A percentile compares a stretch with the other conserved stretches of the same genome.
Evolutionary conservation across 768 basidiomycete genomes (phyloP).

Genomic region (Kockovaella imperatae): DNA sequence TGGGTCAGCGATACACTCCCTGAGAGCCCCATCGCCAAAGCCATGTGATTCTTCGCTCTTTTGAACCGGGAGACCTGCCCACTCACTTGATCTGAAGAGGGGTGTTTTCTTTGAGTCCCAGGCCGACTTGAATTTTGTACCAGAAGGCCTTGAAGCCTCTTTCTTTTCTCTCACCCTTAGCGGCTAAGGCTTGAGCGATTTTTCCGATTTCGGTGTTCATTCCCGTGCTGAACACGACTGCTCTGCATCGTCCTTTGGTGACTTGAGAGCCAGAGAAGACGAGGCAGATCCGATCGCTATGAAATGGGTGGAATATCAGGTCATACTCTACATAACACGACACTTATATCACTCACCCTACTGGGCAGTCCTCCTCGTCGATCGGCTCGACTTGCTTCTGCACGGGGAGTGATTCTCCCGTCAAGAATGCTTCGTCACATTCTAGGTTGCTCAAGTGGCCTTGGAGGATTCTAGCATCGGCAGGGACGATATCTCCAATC

Average conservation of each 20-base stretch:
- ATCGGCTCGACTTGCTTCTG: constrained; percentile 45
- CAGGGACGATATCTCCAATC: constrained; percentile 48
- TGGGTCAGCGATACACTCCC: constrained; percentile 32
- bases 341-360: constrained; percentile 19
- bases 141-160: constrained; percentile 49
- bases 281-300: constrained; percentile 36
- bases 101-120: constrained; percentile 47
- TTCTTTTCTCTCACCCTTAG: constrained; percentile 38
- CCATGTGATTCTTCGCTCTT: neutral
- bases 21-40: too few species aligned
- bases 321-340: neutral
- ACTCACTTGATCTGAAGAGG: constrained; percentile 49
- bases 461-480: constrained; percentile 48
- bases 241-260: constrained; percentile 52
- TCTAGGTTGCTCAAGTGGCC: constrained; percentile 49
- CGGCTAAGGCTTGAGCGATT: constrained; percentile 44
- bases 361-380: constrained; percentile 37
- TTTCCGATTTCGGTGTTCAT: constrained; percentile 53
- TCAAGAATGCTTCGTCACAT: constrained; percentile 52
- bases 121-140: constrained; percentile 50
- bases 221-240: constrained; percentile 51
- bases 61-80: constrained; percentile 9
- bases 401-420: constrained; percentile 54
- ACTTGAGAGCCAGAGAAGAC: constrained; percentile 48
- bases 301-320: constrained; percentile 6